These are phyloP conservation scores for Paramarasmius palmivorus DNA, from an alignment of 1,284 basidiomycete genomes.

Conservation along the genomic window DNA sequence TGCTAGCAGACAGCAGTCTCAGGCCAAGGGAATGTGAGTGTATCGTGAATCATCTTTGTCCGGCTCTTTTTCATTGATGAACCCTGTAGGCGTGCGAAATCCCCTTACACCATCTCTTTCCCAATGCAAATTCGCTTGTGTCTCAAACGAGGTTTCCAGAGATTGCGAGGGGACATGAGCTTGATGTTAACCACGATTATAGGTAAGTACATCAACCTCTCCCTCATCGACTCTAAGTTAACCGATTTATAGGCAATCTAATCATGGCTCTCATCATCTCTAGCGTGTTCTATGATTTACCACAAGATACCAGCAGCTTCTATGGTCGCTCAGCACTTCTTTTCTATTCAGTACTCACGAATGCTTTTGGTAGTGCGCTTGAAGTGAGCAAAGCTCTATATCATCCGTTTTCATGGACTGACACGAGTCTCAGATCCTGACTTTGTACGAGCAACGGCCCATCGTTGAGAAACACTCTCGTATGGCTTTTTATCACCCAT, in stretches of 20 bases:
- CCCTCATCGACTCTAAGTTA: too few relatives aligned
- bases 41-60: background rate
- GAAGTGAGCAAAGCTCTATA: slow-evolving; percentile 3
- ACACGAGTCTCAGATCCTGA: slow-evolving; percentile 12
- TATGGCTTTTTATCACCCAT: slow-evolving; percentile 11
- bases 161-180: slow-evolving; percentile 45
- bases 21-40: slow-evolving; percentile 35
- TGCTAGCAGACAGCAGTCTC: slow-evolving; percentile 34
- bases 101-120: slow-evolving; percentile 38
- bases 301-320: slow-evolving; percentile 43
- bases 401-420: background rate
- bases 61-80: too few relatives aligned
- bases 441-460: slow-evolving; percentile 40
- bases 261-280: slow-evolving; percentile 42
- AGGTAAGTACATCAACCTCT: too few relatives aligned
- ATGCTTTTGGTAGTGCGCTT: slow-evolving; percentile 17
- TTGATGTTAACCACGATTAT: too few relatives aligned
- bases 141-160: slow-evolving; percentile 57
- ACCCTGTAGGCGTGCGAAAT: slow-evolving; percentile 15
- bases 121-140: slow-evolving; percentile 55
- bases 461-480: slow-evolving; percentile 35
- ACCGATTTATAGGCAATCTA: slow-evolving; percentile 4
- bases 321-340: slow-evolving; percentile 47
- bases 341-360: slow-evolving; percentile 29
- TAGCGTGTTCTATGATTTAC: slow-evolving; percentile 51